Percentiles rank a stretch among this genome's conserved stretches.
Conservation (phyloP, 2,329 filamentous ascomycete genomes). For the Geosmithia putterillii region DNA sequence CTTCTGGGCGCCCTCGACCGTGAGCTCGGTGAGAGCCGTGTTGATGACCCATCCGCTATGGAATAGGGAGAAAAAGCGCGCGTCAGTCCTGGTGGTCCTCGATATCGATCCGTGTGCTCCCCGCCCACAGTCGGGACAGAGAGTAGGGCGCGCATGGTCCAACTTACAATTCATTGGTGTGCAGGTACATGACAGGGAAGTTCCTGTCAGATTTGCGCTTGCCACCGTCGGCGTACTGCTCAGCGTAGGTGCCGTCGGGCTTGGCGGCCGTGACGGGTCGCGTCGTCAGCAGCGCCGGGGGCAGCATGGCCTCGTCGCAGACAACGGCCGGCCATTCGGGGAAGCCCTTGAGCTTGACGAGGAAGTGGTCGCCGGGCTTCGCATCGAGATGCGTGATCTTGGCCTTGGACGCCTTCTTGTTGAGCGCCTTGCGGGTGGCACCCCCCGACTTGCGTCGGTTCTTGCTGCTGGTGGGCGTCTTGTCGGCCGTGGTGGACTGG, state of each 20-base stretch:
- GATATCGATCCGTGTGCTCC: not conserved
- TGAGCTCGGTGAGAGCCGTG: conserved; percentile 65
- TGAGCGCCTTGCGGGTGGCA: conserved; percentile 67
- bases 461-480: conserved; percentile 21
- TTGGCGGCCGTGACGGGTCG: conserved; percentile 77
- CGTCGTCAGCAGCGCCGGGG: conserved; percentile 58
- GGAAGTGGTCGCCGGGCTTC: conserved; percentile 81
- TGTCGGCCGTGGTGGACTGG: conserved; percentile 6
- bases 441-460: conserved; percentile 64
- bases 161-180: conserved; percentile 94
- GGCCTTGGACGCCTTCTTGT: conserved; percentile 70
- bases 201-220: conserved; percentile 77
- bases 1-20: conserved; percentile 57
- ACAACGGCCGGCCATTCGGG: conserved; percentile 91
- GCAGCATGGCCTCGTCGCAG: conserved; percentile 90
- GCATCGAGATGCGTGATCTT: conserved; percentile 65
- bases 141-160: too few relatives aligned
- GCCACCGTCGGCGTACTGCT: conserved; percentile 77
- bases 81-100: not conserved
- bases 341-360: conserved; percentile 89
- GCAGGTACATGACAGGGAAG: conserved; percentile 90
- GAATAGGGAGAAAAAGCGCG: not conserved
- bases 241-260: conserved; percentile 74
- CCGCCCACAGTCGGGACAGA: not conserved
- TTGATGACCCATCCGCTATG: conserved; percentile 91